A percentile compares a stretch with the other conserved stretches of the same genome.
phyloP scores from a whole-genome alignment of 768 basidiomycete species.

The Sutorius australiensis region DNA sequence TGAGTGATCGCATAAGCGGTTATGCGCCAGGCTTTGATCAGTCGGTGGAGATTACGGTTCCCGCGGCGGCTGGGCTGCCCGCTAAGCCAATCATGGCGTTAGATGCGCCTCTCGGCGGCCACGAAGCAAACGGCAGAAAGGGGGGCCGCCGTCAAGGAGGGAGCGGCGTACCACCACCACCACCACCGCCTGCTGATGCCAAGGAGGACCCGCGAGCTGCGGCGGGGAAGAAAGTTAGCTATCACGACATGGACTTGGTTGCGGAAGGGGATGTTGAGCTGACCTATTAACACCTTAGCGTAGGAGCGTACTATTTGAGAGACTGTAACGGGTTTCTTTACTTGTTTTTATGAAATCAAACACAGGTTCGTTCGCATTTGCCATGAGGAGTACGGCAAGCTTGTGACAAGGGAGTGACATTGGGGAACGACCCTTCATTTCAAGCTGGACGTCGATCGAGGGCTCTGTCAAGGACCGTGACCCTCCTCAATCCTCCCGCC shows the following conservation, averaged over 20 bases:
- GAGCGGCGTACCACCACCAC: conserved; percentile 54
- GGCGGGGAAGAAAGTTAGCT: conserved; percentile 85
- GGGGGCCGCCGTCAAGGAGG: conserved; percentile 37
- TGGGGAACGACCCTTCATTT: conserved; percentile 21
- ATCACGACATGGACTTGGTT: conserved; percentile 93
- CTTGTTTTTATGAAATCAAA: conserved; percentile 30
- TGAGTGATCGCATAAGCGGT: conserved; percentile 81
- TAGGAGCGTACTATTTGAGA: conserved; percentile 26
- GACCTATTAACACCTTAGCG: conserved; percentile 34
- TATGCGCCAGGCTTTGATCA: conserved; percentile 53
- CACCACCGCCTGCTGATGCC: conserved; percentile 81
- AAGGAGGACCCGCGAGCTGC: conserved; percentile 92
- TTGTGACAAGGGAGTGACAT: conserved; percentile 29
- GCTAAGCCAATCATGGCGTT: conserved; percentile 67
- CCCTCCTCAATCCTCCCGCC: conserved; percentile 12
- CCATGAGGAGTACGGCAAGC: conserved; percentile 27
- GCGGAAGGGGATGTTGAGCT: conserved; percentile 74
- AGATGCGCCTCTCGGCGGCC: conserved; percentile 46
- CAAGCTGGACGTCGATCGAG: conserved; percentile 26
- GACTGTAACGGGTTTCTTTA: conserved; percentile 16
- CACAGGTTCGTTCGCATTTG: conserved; percentile 14
- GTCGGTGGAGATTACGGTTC: conserved; percentile 42
- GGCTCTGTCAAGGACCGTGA: conserved; percentile 16
- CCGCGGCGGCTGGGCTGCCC: conserved; percentile 71
- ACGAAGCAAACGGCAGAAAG: conserved; percentile 31